Percentiles rank a stretch among this genome's conserved stretches.
phyloP scores from a whole-genome alignment of 2,329 filamentous ascomycete species.

The Penicillium sp. region DNA sequence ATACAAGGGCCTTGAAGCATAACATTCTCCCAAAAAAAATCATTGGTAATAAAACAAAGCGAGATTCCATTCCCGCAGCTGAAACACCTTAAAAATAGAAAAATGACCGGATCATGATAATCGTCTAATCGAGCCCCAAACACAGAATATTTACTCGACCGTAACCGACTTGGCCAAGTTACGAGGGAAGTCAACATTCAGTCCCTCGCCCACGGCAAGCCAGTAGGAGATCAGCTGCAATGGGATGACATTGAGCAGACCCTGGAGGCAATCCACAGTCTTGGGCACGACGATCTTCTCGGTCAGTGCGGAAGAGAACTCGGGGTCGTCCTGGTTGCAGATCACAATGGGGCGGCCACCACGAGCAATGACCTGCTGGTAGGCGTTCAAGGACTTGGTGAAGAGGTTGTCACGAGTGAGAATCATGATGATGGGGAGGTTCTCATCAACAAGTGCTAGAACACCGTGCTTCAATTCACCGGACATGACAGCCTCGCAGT shows the following conservation, averaged over 20 bases:
- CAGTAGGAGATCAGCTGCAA: constrained; percentile 98
- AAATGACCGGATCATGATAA: constrained; percentile 22
- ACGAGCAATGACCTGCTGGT: constrained; percentile 98
- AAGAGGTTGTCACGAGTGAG: constrained; percentile 94
- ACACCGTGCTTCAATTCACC: constrained; percentile 99
- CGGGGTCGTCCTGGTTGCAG: constrained; percentile 84
- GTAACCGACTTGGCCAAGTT: constrained; percentile 99
- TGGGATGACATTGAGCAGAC: constrained; percentile 94
- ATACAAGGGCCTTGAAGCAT: neutral
- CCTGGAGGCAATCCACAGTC: constrained; percentile 93
- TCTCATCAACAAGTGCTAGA: constrained; percentile 93
- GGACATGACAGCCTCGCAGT: constrained; percentile 99
- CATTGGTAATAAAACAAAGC: constrained; percentile 2
- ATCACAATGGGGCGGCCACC: constrained; percentile 96
- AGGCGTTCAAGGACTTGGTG: constrained; percentile 98
- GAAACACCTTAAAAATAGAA: constrained; percentile 26
- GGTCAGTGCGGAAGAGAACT: constrained; percentile 83
- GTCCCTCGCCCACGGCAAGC: constrained; percentile 90
- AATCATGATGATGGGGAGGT: constrained; percentile 99
- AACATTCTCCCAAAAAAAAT: neutral
- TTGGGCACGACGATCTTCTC: constrained; percentile 97
- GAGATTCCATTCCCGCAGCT: constrained; percentile 22
- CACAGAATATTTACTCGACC: constrained; percentile 68
- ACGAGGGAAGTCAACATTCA: constrained; percentile 97
- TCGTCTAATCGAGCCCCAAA: constrained; percentile 20